Conservation (phyloP, 331 rosid species). For the Rhamnella rubrinervis region DNA sequence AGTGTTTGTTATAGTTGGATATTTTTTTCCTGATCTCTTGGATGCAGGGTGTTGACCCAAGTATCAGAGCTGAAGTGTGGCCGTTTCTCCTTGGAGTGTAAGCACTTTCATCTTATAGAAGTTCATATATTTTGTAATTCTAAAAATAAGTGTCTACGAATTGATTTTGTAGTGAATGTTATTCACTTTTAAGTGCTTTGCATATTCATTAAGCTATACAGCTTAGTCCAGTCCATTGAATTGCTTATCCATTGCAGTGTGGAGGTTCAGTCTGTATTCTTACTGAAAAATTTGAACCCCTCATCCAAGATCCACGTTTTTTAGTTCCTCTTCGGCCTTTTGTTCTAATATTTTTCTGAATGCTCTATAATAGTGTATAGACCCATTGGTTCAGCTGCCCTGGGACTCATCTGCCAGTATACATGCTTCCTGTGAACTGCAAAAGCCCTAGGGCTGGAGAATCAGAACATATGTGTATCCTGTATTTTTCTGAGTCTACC, state of each 20-base stretch:
- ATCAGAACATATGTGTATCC: background rate
- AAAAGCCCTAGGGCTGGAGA: background rate
- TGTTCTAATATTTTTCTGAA: background rate
- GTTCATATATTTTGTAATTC: background rate
- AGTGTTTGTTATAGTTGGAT: conserved; percentile 12
- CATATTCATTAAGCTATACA: no score
- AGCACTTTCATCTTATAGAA: conserved; percentile 25
- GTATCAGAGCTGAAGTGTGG: conserved; percentile 87
- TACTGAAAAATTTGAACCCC: no score
- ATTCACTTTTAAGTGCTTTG: no score
- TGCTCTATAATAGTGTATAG: background rate
- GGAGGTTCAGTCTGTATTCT: no score
- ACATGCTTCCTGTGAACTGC: background rate
- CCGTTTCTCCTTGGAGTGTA: conserved; percentile 96
- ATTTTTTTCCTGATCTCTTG: conserved; percentile 26
- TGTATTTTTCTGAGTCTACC: no score
- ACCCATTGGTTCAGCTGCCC: no score
- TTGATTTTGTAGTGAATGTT: no score
- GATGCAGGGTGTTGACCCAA: conserved; percentile 80
- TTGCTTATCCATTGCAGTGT: no score
- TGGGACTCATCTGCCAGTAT: no score
- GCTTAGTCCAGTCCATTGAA: no score
- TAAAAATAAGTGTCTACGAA: background rate
- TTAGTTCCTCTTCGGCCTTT: background rate
- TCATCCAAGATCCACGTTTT: background rate